These are phyloP conservation scores for Melastoma malabathricum DNA, from an alignment of 345 rosid genomes.

Conservation along the genomic window DNA sequence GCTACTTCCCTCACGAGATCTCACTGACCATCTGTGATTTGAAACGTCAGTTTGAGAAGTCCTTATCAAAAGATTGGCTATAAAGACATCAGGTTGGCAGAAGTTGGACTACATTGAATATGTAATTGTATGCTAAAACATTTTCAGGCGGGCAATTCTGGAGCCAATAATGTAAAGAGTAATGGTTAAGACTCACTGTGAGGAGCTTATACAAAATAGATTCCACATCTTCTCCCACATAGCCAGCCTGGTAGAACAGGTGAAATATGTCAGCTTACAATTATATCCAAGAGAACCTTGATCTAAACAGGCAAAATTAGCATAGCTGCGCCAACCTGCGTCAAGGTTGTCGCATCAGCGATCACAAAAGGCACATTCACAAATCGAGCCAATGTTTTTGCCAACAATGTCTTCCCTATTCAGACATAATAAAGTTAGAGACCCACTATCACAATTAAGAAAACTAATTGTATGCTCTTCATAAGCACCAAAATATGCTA, in stretches of 20 bases:
- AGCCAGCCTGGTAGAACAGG: conserved; percentile 62
- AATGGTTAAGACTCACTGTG: conserved; percentile 24
- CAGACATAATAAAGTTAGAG: conserved; percentile 14
- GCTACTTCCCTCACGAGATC: too few species aligned
- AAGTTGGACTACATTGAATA: too few species aligned
- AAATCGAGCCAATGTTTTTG: conserved; percentile 18
- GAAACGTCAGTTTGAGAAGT: too few species aligned
- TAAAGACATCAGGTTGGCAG: too few species aligned
- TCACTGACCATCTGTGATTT: too few species aligned
- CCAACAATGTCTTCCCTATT: conserved; percentile 18
- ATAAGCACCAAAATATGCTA: too few species aligned
- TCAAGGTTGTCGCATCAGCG: conserved; percentile 17
- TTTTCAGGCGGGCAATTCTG: too few species aligned
- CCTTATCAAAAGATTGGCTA: too few species aligned
- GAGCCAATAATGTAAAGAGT: neutral
- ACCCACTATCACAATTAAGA: conserved; percentile 4
- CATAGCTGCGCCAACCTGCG: conserved; percentile 8
- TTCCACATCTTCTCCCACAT: conserved; percentile 97
- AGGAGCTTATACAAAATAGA: conserved; percentile 82
- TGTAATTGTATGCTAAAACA: too few species aligned
- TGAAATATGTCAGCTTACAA: neutral
- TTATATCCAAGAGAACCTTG: too few species aligned
- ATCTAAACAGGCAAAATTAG: neutral
- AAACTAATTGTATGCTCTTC: neutral
- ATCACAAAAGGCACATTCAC: conserved; percentile 19